phyloP scores from a whole-genome alignment of 2,329 filamentous ascomycete genomes.

The Fusarium nisikadoi region DNA sequence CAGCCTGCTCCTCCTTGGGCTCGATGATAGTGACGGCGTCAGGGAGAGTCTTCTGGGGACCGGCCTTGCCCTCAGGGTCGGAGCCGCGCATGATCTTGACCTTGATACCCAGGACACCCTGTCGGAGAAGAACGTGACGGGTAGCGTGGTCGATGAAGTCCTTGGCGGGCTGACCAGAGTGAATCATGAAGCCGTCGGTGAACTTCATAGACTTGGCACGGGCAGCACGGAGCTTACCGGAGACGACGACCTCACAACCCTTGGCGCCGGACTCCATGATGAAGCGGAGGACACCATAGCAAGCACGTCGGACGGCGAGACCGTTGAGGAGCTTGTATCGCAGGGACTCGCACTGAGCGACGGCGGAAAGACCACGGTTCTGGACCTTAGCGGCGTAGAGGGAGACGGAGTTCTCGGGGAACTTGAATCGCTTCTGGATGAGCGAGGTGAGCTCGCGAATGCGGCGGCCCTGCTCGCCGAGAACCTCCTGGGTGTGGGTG shows the following conservation, averaged over 20 bases:
- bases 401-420: slow-evolving; percentile 99
- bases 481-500: slow-evolving; percentile 99
- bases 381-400: slow-evolving; percentile 99
- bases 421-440: slow-evolving; percentile 99
- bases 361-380: slow-evolving; percentile 99
- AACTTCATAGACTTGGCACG: slow-evolving; percentile 99
- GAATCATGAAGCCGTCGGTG: slow-evolving; percentile 99
- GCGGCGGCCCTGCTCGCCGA: slow-evolving; percentile 99
- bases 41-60: slow-evolving; percentile 95
- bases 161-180: slow-evolving; percentile 99
- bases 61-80: slow-evolving; percentile 98
- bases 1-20: slow-evolving; percentile 98
- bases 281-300: slow-evolving; percentile 99
- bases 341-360: slow-evolving; percentile 99
- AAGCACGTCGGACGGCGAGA: slow-evolving; percentile 96
- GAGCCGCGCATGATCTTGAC: slow-evolving; percentile 99
- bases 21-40: slow-evolving; percentile 99
- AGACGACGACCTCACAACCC: slow-evolving; percentile 99
- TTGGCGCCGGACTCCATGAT: slow-evolving; percentile 99
- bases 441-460: slow-evolving; percentile 99
- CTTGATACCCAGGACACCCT: slow-evolving; percentile 99
- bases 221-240: slow-evolving; percentile 97
- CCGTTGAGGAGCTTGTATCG: slow-evolving; percentile 99
- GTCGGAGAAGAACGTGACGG: slow-evolving; percentile 98
- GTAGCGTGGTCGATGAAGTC: slow-evolving; percentile 99